Base-by-base conservation (phyloP, 305 asterid genomes). In the Plantago coronopus region DNA sequence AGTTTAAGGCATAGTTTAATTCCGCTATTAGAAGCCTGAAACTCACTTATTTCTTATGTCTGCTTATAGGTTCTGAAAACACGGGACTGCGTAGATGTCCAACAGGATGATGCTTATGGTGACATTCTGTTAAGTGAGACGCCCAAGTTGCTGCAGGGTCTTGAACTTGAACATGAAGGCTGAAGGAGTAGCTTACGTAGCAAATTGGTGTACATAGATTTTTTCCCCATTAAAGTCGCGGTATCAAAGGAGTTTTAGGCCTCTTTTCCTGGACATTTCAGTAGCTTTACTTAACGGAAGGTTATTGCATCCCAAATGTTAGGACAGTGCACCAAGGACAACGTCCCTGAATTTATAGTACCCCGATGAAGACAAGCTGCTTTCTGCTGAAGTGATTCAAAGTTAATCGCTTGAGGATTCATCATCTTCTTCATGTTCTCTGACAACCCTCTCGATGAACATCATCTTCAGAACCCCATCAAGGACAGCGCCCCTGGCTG, bases 401-500 rank as follows among this genome's bases (percentile, higher is more conserved):
- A 67, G 71, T 66, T 78, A 87, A 74, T 89, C 97, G 57, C 95
- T 85, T 10, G 87, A 74, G 38, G 87, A 89, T 60, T 87, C 95
- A 79, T 85, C 95, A 56, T 76, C 77, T 18, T 87, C 88, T 77
- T 87, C 95, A 18, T 78, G 91, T 59, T 83, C 86, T 67, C 87
- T 68, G 5, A 87, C 86, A 8, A 76, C 86, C 75, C 89, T 87
- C 83, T 90, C 96, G 11, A 90, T 73, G 54, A 90, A 88, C 68
- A 78, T 87, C 79, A 78, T 87, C 79, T 75, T 83, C 81, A 93
- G 69, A 42, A 88, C 91, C 40, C 95, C 95, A 51, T 81, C 88
- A 54, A 88, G 85, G 57, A 93, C 95, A 31, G 80, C 96, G 40
- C 83, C 84, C 74, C 82, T 79, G 97, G 84, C 50, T 83, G 89